Percentiles rank a stretch among this genome's conserved stretches.
These are phyloP conservation scores for Exophiala calicioides DNA, from an alignment of 2,329 filamentous ascomycete species.

Conservation along the genomic window DNA sequence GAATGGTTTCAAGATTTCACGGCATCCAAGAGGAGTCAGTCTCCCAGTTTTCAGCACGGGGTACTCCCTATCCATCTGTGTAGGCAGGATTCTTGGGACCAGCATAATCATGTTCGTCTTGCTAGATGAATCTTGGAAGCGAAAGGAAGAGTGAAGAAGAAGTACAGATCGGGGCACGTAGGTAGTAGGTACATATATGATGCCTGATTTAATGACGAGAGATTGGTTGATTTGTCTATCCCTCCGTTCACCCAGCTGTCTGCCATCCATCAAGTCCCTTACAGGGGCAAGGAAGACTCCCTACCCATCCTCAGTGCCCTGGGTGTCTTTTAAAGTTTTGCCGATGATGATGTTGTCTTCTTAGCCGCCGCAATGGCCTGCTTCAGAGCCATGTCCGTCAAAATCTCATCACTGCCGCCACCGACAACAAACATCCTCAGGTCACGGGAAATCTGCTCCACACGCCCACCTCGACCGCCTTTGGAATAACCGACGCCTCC, in stretches of 20 bases:
- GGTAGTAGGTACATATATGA: constrained; percentile 18
- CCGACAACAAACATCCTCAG: constrained; percentile 63
- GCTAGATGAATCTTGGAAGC: background rate
- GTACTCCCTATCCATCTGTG: too few species aligned
- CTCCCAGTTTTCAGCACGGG: too few species aligned
- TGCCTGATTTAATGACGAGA: constrained; percentile 19
- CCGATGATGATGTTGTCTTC: too few species aligned
- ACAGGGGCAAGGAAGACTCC: too few species aligned
- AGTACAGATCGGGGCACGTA: constrained; percentile 12
- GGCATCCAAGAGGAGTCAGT: too few species aligned
- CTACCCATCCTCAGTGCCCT: too few species aligned
- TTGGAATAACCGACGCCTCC: constrained; percentile 72
- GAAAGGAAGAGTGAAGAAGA: background rate
- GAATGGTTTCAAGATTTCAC: too few species aligned
- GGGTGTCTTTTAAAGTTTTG: too few species aligned
- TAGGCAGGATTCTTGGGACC: too few species aligned
- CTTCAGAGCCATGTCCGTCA: constrained; percentile 65
- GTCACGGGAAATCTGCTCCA: constrained; percentile 65
- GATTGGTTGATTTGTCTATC: constrained; percentile 3
- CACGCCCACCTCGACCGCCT: constrained; percentile 67
- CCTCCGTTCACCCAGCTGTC: too few species aligned
- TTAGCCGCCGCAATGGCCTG: background rate
- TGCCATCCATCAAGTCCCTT: too few species aligned
- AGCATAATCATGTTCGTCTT: background rate
- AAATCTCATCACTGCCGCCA: constrained; percentile 70